A percentile compares a stretch with the other conserved stretches of the same genome.
These are phyloP conservation scores for Boletus huronensis DNA, from an alignment of 768 basidiomycete species.

Conservation along the genomic window DNA sequence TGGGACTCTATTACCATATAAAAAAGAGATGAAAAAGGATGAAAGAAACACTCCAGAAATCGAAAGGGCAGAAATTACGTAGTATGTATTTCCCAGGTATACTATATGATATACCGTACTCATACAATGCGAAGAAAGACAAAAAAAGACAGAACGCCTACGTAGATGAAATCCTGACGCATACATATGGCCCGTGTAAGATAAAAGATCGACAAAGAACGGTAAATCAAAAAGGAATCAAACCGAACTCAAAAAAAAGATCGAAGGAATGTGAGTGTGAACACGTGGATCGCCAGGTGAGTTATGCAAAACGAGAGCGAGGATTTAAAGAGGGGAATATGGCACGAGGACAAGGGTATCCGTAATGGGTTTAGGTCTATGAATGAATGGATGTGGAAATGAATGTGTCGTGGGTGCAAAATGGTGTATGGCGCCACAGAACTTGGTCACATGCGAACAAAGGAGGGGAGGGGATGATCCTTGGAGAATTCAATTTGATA, in stretches of 20 bases:
- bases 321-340: background rate
- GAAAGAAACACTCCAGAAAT: too few species aligned
- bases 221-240: background rate
- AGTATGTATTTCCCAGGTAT: constrained; percentile 1
- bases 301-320: background rate
- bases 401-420: background rate
- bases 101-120: background rate
- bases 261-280: background rate
- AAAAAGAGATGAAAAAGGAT: too few species aligned
- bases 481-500: background rate
- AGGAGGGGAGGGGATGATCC: background rate
- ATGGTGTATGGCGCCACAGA: background rate
- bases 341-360: constrained; percentile 2
- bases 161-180: background rate
- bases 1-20: too few species aligned
- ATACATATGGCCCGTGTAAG: background rate
- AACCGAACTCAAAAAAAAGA: background rate
- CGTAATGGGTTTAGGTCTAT: background rate
- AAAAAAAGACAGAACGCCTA: background rate
- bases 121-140: background rate
- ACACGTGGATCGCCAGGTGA: background rate
- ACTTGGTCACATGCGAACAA: background rate
- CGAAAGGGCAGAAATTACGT: too few species aligned
- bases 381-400: background rate
- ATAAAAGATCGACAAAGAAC: background rate